Evolutionary conservation across 2,329 filamentous ascomycete species (phyloP).

Genomic region (Phialemoniopsis sp.): DNA sequence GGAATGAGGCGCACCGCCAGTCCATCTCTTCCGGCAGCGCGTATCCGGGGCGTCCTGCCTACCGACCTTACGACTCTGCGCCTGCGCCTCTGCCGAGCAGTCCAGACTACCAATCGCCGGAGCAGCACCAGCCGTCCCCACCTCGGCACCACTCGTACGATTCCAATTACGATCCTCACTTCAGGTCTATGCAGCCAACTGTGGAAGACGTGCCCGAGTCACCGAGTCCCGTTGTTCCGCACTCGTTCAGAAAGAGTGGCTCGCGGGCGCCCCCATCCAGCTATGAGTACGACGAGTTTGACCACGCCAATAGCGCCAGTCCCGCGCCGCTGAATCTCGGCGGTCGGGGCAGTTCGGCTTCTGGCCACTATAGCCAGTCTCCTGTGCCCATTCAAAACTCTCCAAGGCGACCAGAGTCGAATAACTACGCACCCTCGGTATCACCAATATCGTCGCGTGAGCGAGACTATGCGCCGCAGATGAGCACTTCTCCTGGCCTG

Average conservation of each 20-base stretch:
- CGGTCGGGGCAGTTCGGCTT: slow-evolving; percentile 24
- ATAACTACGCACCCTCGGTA: slow-evolving; percentile 17
- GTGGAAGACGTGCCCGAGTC: slow-evolving; percentile 62
- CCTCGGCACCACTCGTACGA: slow-evolving; percentile 50
- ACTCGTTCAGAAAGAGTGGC: slow-evolving; percentile 17
- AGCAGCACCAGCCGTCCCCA: slow-evolving; percentile 26
- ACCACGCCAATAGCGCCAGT: slow-evolving; percentile 32
- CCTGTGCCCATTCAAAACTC: slow-evolving; percentile 12
- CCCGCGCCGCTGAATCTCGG: slow-evolving; percentile 42
- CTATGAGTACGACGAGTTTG: slow-evolving; percentile 18
- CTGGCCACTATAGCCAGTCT: slow-evolving; percentile 15
- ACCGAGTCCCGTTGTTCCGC: slow-evolving; percentile 20
- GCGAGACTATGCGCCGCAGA: background rate
- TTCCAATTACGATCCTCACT: slow-evolving; percentile 36
- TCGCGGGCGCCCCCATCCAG: slow-evolving; percentile 13
- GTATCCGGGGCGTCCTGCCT: slow-evolving; percentile 50
- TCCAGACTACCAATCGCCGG: slow-evolving; percentile 20
- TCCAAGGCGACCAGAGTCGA: slow-evolving; percentile 20
- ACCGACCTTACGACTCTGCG: slow-evolving; percentile 46
- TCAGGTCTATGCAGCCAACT: slow-evolving; percentile 54
- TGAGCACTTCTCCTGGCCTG: slow-evolving; percentile 3
- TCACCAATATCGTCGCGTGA: slow-evolving; percentile 8
- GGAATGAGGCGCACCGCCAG: slow-evolving; percentile 52
- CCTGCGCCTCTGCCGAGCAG: slow-evolving; percentile 24
- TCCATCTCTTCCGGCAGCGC: slow-evolving; percentile 32